A percentile compares a stretch with the other conserved stretches of the same genome.
Evolutionary conservation across 306 rosid genomes (phyloP).

Genomic region (Prunus davidiana): DNA sequence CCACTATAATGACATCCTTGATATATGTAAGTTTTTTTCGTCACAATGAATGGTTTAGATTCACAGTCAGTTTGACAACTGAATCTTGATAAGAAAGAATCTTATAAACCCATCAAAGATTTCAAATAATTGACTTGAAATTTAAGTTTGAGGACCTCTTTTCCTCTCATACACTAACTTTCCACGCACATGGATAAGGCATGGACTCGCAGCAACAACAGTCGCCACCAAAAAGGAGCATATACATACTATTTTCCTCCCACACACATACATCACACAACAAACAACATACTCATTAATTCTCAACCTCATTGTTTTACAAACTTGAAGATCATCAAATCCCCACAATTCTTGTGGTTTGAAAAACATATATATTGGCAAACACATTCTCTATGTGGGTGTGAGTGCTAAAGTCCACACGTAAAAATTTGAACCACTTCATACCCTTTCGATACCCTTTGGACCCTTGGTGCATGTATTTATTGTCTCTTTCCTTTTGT

Average conservation of each 20-base stretch:
- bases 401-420: slow-evolving; percentile 14
- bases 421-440: slow-evolving; percentile 5
- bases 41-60: too few relatives aligned
- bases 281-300: not conserved
- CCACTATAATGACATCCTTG: too few relatives aligned
- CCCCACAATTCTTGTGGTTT: slow-evolving; percentile 30
- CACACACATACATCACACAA: not conserved
- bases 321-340: not conserved
- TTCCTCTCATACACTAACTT: not conserved
- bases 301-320: not conserved
- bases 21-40: too few relatives aligned
- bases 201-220: not conserved
- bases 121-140: not conserved
- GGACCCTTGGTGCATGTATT: not conserved
- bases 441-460: not conserved
- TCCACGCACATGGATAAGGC: slow-evolving; percentile 34
- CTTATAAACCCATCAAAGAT: not conserved
- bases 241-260: not conserved
- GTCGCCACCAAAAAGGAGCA: slow-evolving; percentile 1
- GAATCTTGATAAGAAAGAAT: too few relatives aligned
- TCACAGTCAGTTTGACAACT: too few relatives aligned
- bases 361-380: slow-evolving; percentile 21
- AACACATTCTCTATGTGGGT: not conserved
- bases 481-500: not conserved
- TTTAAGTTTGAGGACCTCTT: not conserved